Evolutionary conservation across 2,329 filamentous ascomycete genomes (phyloP).

Genomic region (Allantophomopsis lycopodina): DNA sequence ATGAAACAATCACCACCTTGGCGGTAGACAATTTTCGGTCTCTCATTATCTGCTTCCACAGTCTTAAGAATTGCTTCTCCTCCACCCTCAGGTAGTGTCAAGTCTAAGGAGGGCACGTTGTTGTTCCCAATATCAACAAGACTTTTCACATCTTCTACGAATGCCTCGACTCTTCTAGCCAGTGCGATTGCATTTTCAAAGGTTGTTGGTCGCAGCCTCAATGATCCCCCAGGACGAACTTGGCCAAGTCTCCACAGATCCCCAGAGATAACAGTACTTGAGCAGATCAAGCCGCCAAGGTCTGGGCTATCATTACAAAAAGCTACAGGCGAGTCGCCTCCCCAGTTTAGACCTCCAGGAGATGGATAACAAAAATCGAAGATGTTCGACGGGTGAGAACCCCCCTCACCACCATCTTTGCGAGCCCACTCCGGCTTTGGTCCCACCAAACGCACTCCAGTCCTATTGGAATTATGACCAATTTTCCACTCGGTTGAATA

Average conservation of each 20-base stretch:
- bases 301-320: constrained; percentile 45
- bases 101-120: constrained; percentile 2
- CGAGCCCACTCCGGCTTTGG: constrained; percentile 44
- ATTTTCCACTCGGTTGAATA: constrained; percentile 44
- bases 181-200: constrained; percentile 34
- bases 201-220: constrained; percentile 34
- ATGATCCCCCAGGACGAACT: constrained; percentile 40
- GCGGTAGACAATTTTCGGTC: constrained; percentile 6
- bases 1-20: constrained; percentile 8
- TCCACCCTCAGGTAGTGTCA: constrained; percentile 4
- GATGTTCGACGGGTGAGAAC: constrained; percentile 44
- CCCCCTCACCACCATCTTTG: constrained; percentile 45
- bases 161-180: constrained; percentile 25
- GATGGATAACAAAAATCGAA: constrained; percentile 44
- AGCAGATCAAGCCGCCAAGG: constrained; percentile 44
- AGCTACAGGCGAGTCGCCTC: constrained; percentile 45
- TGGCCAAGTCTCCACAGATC: constrained; percentile 50
- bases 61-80: constrained; percentile 5
- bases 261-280: constrained; percentile 38
- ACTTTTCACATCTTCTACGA: constrained; percentile 23
- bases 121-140: constrained; percentile 3
- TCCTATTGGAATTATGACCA: constrained; percentile 45
- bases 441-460: constrained; percentile 44
- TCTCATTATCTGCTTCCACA: constrained; percentile 2
- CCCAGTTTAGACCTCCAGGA: constrained; percentile 43